These are phyloP conservation scores for Ophiostoma novo-ulmi DNA, from an alignment of 2,329 filamentous ascomycete genomes.

Conservation along the genomic window DNA sequence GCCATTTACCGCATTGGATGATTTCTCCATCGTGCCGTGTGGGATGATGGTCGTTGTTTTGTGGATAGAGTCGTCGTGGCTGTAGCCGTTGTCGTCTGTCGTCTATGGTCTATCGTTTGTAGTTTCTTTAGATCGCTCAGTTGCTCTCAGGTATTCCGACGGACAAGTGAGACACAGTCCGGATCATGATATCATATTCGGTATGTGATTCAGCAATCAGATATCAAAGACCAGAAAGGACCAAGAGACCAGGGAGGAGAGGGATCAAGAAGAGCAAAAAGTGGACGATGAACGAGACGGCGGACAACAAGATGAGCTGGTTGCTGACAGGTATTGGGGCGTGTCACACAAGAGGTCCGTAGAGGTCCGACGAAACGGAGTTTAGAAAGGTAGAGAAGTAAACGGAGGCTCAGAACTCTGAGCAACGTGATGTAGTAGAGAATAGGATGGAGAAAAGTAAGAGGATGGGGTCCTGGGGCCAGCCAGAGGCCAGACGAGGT, in stretches of 20 bases:
- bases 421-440: neutral
- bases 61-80: slow-evolving; percentile 24
- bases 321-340: neutral
- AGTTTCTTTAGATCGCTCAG: slow-evolving; percentile 16
- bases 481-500: neutral
- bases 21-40: slow-evolving; percentile 34
- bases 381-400: neutral
- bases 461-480: neutral
- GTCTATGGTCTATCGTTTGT: neutral
- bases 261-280: neutral
- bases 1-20: slow-evolving; percentile 33
- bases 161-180: slow-evolving; percentile 18
- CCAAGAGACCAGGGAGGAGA: neutral
- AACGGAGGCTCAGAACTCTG: neutral
- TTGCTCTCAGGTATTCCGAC: slow-evolving; percentile 22
- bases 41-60: slow-evolving; percentile 22
- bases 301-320: neutral
- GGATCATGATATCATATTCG: slow-evolving; percentile 26
- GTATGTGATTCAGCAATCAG: neutral
- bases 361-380: neutral
- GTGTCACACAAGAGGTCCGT: neutral
- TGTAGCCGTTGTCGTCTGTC: slow-evolving; percentile 1
- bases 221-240: neutral
- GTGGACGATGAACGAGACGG: neutral
- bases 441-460: neutral